phyloP scores from a whole-genome alignment of 2,329 filamentous ascomycete species.

The Zymoseptoria pseudotritici region DNA sequence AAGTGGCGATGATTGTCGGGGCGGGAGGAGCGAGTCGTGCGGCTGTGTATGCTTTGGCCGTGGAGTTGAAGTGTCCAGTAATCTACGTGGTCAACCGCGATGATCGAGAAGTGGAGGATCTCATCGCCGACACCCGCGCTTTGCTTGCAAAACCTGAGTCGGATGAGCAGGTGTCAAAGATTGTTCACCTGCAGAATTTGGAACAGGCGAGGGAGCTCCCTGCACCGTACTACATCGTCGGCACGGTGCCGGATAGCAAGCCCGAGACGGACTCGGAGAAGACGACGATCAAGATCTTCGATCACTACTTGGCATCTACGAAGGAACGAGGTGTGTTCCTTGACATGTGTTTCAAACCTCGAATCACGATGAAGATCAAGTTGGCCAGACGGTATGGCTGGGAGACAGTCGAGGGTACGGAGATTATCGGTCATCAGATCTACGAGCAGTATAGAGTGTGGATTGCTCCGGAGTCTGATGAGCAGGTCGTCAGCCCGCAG shows the following conservation, averaged over 20 bases:
- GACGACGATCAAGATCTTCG: background rate
- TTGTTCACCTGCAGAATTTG: constrained; percentile 27
- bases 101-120: too few species aligned
- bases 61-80: too few species aligned
- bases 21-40: constrained; percentile 39
- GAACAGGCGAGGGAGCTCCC: constrained; percentile 22
- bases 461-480: too few species aligned
- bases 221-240: constrained; percentile 32
- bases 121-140: too few species aligned
- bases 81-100: too few species aligned
- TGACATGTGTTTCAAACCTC: constrained; percentile 40
- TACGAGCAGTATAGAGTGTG: too few species aligned
- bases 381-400: constrained; percentile 29
- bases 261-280: constrained; percentile 27
- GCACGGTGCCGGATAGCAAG: constrained; percentile 34
- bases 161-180: background rate
- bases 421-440: constrained; percentile 30
- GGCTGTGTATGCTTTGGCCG: constrained; percentile 14
- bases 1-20: constrained; percentile 33
- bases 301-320: background rate
- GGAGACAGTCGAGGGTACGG: constrained; percentile 34
- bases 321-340: constrained; percentile 30
- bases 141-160: too few species aligned
- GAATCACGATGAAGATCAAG: constrained; percentile 33
- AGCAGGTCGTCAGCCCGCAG: too few species aligned